Evolutionary conservation across 169 alveolate genomes (phyloP), one percentile per base, ranked within the genome.

Genomic region (Cryptosporidium ubiquitum): DNA sequence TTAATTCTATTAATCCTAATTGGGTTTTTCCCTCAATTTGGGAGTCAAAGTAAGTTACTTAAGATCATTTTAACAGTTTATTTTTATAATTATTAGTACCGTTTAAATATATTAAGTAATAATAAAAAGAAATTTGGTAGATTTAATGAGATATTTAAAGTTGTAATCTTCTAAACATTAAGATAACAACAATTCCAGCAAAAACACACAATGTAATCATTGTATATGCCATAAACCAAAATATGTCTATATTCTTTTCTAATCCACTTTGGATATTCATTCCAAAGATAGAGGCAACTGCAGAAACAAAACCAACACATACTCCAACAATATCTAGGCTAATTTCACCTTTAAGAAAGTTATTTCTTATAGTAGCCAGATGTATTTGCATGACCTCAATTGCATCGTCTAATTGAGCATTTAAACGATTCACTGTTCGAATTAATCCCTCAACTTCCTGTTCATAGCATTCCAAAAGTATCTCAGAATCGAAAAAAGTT

Each of bases 241-340:
- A 94, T 33, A 91, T 68, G n/a, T 66, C 85, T 20, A 84, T 84
- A 55, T 85, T 86, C 40, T 92, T 85, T 49, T 94, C 96, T 64
- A 86, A 70, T 6, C 95, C 95, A 84, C 92, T 94, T 69, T 85
- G 84, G 68, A 94, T 91, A 84, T 94, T 94, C 96, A 94, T 94
- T 37, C 96, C 96, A 84, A 94, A 94, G 40, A 94, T 75, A 6
- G 94, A 94, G 39, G 96, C 95, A 57, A 91, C 85, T 5, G 96
- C 94, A 49, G 95, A 93, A 49, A 94, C 94, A 75, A 93, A 92
- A 1, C 94, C 91, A 60, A 94, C 92, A 6, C 93, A 86, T 6
- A 91, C 94, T 4, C 95, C 95, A 35, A 93, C 84, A 44, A 94
- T 86, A 60, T 94, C 94, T n/a, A 94, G 39, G 40, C 94, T 94